Evolutionary conservation across 192 early-diverging fungal genomes (phyloP).

Genomic region (Rhizoclosmatium globosum): DNA sequence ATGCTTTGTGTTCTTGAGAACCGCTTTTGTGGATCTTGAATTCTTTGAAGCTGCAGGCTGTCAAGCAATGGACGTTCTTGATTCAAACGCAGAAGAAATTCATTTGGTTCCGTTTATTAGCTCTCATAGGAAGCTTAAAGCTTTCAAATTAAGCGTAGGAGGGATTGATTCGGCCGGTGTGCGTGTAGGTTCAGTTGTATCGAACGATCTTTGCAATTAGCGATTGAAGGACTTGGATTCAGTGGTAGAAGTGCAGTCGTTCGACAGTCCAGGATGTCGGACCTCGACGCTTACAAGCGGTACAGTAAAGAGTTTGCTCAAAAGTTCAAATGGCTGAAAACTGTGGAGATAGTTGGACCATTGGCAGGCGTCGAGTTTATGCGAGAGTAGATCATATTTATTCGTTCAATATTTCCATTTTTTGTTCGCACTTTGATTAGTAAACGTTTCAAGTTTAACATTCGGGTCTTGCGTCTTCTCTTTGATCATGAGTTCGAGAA

Average conservation of each 20-base stretch:
- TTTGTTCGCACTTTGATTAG: too few relatives aligned
- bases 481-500: constrained; percentile 5
- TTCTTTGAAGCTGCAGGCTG: background rate
- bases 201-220: background rate
- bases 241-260: background rate
- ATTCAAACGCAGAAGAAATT: background rate
- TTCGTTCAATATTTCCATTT: background rate
- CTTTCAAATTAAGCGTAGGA: background rate
- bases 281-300: constrained; percentile 3
- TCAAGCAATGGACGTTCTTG: background rate
- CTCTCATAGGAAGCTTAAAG: background rate
- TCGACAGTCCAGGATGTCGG: background rate
- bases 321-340: constrained; percentile 3
- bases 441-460: background rate
- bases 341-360: background rate
- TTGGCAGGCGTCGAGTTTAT: background rate
- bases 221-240: constrained; percentile 5
- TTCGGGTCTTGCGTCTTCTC: constrained; percentile 12
- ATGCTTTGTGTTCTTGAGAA: background rate
- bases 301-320: background rate
- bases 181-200: background rate
- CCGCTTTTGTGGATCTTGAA: background rate
- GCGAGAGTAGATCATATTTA: background rate
- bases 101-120: background rate
- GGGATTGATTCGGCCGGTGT: background rate